phyloP scores from a whole-genome alignment of 2,329 filamentous ascomycete species.

The Colletotrichum orbiculare region DNA sequence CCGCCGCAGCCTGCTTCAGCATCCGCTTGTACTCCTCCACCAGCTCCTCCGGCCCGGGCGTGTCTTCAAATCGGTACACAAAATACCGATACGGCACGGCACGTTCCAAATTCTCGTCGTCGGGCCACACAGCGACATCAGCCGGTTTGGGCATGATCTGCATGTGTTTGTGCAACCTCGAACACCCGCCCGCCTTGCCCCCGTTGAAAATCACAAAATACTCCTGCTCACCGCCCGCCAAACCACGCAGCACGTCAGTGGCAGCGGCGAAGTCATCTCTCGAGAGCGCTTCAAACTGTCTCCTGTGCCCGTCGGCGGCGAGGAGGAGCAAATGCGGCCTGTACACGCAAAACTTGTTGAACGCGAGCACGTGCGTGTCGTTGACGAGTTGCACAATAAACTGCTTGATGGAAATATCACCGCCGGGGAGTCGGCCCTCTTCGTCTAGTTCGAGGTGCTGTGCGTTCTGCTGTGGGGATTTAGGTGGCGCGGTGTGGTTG shows the following conservation, averaged over 20 bases:
- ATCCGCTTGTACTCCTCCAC: slow-evolving; percentile 42
- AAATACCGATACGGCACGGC: slow-evolving; percentile 51
- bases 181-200: slow-evolving; percentile 55
- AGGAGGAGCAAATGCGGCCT: slow-evolving; percentile 59
- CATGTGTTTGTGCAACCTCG: slow-evolving; percentile 61
- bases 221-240: slow-evolving; percentile 32
- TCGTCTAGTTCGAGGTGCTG: slow-evolving; percentile 8
- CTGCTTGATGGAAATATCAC: slow-evolving; percentile 55
- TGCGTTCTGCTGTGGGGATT: neutral
- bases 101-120: slow-evolving; percentile 26
- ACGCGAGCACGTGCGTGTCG: slow-evolving; percentile 56
- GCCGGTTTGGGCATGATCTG: slow-evolving; percentile 51
- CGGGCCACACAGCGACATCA: slow-evolving; percentile 43
- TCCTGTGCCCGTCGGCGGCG: slow-evolving; percentile 56
- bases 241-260: neutral
- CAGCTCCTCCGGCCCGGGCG: slow-evolving; percentile 27
- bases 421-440: slow-evolving; percentile 43
- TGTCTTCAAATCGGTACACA: slow-evolving; percentile 41
- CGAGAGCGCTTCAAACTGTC: slow-evolving; percentile 57
- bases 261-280: slow-evolving; percentile 53
- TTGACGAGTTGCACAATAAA: slow-evolving; percentile 51
- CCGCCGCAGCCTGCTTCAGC: slow-evolving; percentile 38
- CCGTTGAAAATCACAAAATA: slow-evolving; percentile 60
- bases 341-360: slow-evolving; percentile 62
- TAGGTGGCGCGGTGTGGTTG: neutral